phyloP scores from a whole-genome alignment of 2,329 filamentous ascomycete genomes.

The Clonostachys chloroleuca region DNA sequence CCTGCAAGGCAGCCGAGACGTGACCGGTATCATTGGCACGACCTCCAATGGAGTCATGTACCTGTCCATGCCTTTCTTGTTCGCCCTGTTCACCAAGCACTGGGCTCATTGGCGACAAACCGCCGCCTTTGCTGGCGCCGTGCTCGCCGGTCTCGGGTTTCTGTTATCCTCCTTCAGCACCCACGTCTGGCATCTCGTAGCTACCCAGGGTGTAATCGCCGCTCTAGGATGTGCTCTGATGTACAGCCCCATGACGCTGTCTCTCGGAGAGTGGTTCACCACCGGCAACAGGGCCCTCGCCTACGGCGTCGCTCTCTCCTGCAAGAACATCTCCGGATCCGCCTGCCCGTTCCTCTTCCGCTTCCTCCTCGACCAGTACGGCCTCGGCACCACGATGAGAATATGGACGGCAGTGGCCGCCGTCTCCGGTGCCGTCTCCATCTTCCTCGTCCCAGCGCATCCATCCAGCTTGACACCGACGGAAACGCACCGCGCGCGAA shows the following conservation, averaged over 20 bases:
- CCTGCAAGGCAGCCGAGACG: constrained; percentile 3
- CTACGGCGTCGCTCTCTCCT: constrained; percentile 8
- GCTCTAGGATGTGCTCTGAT: constrained; percentile 7
- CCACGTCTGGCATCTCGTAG: constrained; percentile 7
- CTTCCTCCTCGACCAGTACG: constrained; percentile 5
- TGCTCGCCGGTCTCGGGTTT: constrained; percentile 5
- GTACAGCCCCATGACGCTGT: constrained; percentile 8
- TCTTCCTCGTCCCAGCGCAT: constrained; percentile 5
- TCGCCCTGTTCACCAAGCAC: constrained; percentile 7
- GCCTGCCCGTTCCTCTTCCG: constrained; percentile 7
- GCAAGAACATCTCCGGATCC: constrained; percentile 8
- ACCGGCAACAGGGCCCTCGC: constrained; percentile 7
- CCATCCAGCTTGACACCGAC: neutral
- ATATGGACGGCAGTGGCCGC: constrained; percentile 6
- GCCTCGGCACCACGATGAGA: constrained; percentile 5
- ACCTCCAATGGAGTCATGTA: constrained; percentile 10
- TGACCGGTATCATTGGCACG: constrained; percentile 9
- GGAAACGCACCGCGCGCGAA: neutral
- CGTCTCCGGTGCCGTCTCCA: constrained; percentile 2
- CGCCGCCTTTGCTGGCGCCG: constrained; percentile 5
- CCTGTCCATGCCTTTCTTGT: constrained; percentile 9
- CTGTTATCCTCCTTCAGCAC: constrained; percentile 6
- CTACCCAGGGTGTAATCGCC: constrained; percentile 6
- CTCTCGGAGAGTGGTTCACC: constrained; percentile 9
- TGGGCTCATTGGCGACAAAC: constrained; percentile 6